Base-by-base conservation (phyloP, 805 yeast genomes). In the Nakazawaea molendinolei region DNA sequence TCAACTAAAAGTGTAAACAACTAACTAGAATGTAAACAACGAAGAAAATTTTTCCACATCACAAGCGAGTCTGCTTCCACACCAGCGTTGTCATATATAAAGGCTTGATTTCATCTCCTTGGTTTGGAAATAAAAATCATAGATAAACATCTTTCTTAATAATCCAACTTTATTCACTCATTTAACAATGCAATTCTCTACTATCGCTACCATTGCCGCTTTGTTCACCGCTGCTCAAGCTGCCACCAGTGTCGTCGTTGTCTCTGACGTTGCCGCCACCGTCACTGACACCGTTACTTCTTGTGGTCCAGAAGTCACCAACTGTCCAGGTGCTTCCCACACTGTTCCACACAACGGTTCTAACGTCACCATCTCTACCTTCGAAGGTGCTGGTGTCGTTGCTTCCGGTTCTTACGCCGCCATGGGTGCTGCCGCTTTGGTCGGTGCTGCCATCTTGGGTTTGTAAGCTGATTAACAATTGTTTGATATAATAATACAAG, bases 261-360 rank as follows among this genome's bases (percentile, higher is more conserved):
- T 61, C 47, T 50, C 56, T 31, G 55, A 60, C 42, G 58, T 50
- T 13, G 44, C 47, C 31, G 44, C 58, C 43, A 58, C 67, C 45
- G 58, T 65, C 46, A 54, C 65, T 51, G 71, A 56, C 42, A 67
- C 76, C 55, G 55, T 67, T 65, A 62, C 69, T 47, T 56, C 64
- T 40, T 69, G 73, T 58, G 70, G 45, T 34, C 46, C 63, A 15
- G 49, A 51, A 35, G 71, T 67, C 52, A 68, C 74, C 45, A 50
- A 61, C 63, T 71, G 77, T 61, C 75, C 74, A 52, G 43, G 43
- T 51, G 36, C 44, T 30, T 42, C 46, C 42, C 38, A 49, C 23
- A 42, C 49, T 28, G 39, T 26, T 43, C 47, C 51, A 40, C n/a
- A n/a, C n/a, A 29, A 23, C 34, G 40, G 51, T 36, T 42, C 51